Percentiles rank a stretch among this genome's conserved stretches.
phyloP scores from a whole-genome alignment of 768 basidiomycete species.

The Agaricus bisporus region DNA sequence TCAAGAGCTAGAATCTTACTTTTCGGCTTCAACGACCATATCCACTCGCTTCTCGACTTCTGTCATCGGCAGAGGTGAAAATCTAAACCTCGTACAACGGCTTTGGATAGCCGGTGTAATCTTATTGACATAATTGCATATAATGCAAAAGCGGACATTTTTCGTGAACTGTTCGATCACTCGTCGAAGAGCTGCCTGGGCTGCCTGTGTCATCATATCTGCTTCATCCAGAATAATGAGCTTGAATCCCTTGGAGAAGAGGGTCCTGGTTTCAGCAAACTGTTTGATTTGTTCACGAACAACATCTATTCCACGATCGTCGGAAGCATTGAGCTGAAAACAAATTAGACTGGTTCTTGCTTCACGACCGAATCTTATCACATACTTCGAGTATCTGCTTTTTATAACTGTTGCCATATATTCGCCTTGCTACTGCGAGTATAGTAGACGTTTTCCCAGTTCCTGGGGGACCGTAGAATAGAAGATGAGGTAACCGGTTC shows the following conservation, averaged over 20 bases:
- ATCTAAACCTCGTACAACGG: constrained; percentile 95
- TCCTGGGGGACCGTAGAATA: constrained; percentile 97
- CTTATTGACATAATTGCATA: constrained; percentile 99
- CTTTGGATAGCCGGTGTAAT: constrained; percentile 98
- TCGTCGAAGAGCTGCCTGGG: constrained; percentile 93
- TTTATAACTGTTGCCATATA: constrained; percentile 81
- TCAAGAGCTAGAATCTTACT: constrained; percentile 38
- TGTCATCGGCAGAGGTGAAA: constrained; percentile 80
- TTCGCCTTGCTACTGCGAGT: constrained; percentile 87
- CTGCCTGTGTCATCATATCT: constrained; percentile 99
- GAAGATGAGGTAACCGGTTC: constrained; percentile 87
- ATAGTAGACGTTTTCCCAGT: constrained; percentile 99
- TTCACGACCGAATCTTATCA: not conserved
- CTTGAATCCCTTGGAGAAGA: constrained; percentile 91
- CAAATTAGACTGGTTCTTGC: not conserved
- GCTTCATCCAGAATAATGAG: constrained; percentile 98
- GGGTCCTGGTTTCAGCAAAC: constrained; percentile 91
- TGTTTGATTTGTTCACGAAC: constrained; percentile 99
- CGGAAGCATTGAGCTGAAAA: constrained; percentile 90
- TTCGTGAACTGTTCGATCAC: constrained; percentile 98
- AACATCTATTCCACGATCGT: constrained; percentile 97
- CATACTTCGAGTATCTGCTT: constrained; percentile 93
- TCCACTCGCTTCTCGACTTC: constrained; percentile 84
- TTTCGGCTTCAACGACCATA: constrained; percentile 76
- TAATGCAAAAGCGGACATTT: constrained; percentile 98